A percentile compares a stretch with the other conserved stretches of the same genome.
Evolutionary conservation across 2,329 filamentous ascomycete genomes (phyloP).

Genomic region (Laburnicola sp.): DNA sequence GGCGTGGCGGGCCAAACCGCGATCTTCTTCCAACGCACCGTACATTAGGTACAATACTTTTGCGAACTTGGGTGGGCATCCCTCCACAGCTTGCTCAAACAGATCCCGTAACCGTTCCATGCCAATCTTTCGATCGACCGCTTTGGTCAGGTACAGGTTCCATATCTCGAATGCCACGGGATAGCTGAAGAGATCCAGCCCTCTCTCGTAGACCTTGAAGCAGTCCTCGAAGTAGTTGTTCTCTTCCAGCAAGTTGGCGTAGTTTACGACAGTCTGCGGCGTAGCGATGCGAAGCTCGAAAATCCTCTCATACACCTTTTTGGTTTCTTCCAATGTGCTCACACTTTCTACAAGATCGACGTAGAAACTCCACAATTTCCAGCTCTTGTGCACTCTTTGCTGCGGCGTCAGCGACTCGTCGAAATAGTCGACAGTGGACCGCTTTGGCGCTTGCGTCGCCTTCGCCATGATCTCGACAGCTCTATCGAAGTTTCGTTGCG

Average conservation of each 20-base stretch:
- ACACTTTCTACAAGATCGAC: conserved; percentile 97
- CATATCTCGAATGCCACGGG: conserved; percentile 97
- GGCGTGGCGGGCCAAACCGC: conserved; percentile 89
- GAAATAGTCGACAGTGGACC: conserved; percentile 98
- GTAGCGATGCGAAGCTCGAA: conserved; percentile 98
- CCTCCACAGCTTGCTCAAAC: conserved; percentile 95
- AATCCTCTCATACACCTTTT: conserved; percentile 93
- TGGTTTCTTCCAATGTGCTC: conserved; percentile 85
- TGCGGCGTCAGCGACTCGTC: conserved; percentile 92
- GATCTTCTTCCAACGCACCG: conserved; percentile 92
- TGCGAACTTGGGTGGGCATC: conserved; percentile 91
- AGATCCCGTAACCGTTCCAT: conserved; percentile 93
- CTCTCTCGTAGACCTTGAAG: conserved; percentile 96
- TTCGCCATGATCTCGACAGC: conserved; percentile 96
- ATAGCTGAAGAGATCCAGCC: conserved; percentile 96
- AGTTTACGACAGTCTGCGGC: conserved; percentile 97
- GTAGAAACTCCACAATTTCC: conserved; percentile 99
- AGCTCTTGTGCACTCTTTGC: conserved; percentile 96
- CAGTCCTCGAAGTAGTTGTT: conserved; percentile 95
- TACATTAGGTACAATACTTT: conserved; percentile 98
- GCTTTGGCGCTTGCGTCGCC: conserved; percentile 92
- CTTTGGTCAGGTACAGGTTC: conserved; percentile 98
- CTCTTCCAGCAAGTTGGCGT: conserved; percentile 92
- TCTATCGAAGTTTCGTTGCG: conserved; percentile 91
- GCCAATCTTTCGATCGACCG: conserved; percentile 91